Evolutionary conservation across 2,329 filamentous ascomycete genomes (phyloP).

Genomic region (Didymella glomerata): DNA sequence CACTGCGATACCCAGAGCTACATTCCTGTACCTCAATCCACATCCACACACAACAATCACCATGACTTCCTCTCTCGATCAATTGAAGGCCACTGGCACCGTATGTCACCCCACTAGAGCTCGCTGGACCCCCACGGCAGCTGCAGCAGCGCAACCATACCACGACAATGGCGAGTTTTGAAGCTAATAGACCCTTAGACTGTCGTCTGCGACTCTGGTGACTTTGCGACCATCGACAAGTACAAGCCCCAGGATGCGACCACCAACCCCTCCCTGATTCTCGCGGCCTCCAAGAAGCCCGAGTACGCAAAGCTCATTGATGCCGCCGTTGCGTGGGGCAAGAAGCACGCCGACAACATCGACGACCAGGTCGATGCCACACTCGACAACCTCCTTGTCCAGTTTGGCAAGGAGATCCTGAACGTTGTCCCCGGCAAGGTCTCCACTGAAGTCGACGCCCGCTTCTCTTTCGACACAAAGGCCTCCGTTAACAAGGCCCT

Average conservation of each 20-base stretch:
- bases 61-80: conserved; percentile 92
- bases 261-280: conserved; percentile 98
- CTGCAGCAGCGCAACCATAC: conserved; percentile 6
- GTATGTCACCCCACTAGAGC: conserved; percentile 66
- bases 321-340: conserved; percentile 82
- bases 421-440: conserved; percentile 98
- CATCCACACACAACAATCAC: conserved; percentile 23
- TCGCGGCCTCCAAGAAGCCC: conserved; percentile 96
- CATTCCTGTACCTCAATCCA: conserved; percentile 6
- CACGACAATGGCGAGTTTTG: not conserved
- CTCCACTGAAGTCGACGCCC: conserved; percentile 97
- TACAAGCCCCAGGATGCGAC: conserved; percentile 99
- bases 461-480: conserved; percentile 94
- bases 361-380: conserved; percentile 88
- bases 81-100: conserved; percentile 96
- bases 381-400: conserved; percentile 91
- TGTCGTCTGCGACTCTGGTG: conserved; percentile 97
- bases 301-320: conserved; percentile 96
- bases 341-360: conserved; percentile 71
- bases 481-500: conserved; percentile 94
- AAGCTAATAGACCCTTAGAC: conserved; percentile 63
- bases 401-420: conserved; percentile 98
- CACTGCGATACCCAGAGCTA: conserved; percentile 6
- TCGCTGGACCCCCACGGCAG: conserved; percentile 19
- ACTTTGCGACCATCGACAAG: conserved; percentile 86